phyloP scores from a whole-genome alignment of 768 basidiomycete species.

The Amanita rimosa region DNA sequence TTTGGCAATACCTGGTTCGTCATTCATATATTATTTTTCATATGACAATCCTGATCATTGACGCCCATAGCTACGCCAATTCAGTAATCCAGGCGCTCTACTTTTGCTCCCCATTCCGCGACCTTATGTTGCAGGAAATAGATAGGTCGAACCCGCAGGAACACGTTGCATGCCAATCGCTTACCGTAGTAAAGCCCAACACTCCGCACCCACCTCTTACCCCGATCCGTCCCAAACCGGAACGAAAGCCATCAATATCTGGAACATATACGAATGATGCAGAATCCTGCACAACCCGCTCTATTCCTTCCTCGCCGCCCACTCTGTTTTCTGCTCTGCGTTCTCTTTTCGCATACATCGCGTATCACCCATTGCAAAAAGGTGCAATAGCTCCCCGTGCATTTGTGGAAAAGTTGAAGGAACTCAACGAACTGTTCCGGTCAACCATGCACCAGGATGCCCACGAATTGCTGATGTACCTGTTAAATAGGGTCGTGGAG shows the following conservation, averaged over 20 bases:
- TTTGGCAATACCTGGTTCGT: constrained; percentile 93
- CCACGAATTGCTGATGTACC: constrained; percentile 93
- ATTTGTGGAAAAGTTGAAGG: constrained; percentile 89
- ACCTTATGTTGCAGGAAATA: constrained; percentile 66
- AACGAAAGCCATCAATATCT: constrained; percentile 33
- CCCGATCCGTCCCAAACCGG: constrained; percentile 42
- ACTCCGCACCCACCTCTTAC: constrained; percentile 24
- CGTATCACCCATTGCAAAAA: constrained; percentile 62
- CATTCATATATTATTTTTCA: neutral
- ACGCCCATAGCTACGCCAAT: constrained; percentile 74
- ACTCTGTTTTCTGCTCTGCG: constrained; percentile 89
- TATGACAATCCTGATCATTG: constrained; percentile 1
- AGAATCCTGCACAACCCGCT: constrained; percentile 20
- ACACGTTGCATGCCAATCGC: constrained; percentile 14
- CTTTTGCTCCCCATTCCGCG: constrained; percentile 88
- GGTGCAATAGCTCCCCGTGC: constrained; percentile 85
- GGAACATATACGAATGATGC: constrained; percentile 14
- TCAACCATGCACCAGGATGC: constrained; percentile 96
- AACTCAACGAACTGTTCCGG: constrained; percentile 85
- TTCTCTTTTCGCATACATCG: constrained; percentile 81
- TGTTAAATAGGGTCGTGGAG: constrained; percentile 88
- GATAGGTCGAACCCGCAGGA: constrained; percentile 37
- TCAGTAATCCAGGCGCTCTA: constrained; percentile 97
- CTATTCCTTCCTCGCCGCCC: constrained; percentile 49
- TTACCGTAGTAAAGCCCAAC: constrained; percentile 9